Evolutionary conservation across 1,284 basidiomycete species (phyloP), one percentile per base, ranked within the genome.

Genomic region (Cryptococcus sp.): DNA sequence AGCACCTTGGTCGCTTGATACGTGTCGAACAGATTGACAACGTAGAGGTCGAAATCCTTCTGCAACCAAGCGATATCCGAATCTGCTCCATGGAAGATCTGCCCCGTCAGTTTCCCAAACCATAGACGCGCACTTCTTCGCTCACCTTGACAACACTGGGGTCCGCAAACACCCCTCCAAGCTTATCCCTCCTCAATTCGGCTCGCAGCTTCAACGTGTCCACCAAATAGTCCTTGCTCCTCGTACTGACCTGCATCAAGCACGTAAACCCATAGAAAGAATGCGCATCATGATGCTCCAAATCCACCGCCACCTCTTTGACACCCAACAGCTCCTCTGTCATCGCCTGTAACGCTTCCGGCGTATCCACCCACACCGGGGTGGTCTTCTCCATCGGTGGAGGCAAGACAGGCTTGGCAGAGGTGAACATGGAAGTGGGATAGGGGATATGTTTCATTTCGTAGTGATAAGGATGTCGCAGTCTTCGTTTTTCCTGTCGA

Each of bases 11-110:
- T 89, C 1, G 94, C 94, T 62, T 97, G 92, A 68, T 84, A 97
- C 0, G 95, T 98, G 68, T 98, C 94, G 66, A 97, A 98, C 9
- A 98, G 74, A 54, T 91, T 89, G 53, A 98, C 92, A 41, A 97
- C 78, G 70, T 92, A 97, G 2, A 97, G 68, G 46, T 88, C 89
- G 67, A 97, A 91, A 68, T 98, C 87, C 68, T 91, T 87, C 69
- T 98, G 93, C 14, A 98, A 79, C 94, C 94, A 98, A 6, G 92
- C 76, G 21, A 98, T 84, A 68, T 98, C 94, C 55, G 85, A 89
- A 43, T 93, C 87, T 2, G 94, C 90, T 16, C 95, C 94, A 69
- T 98, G 94, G 54, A 97, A 82, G 3, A 93, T 84, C 86, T 88
- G 50, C 16, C 12, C 7, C 11, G 37, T 49, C 39, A 48, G 46